Percentiles rank a stretch among this genome's conserved stretches.
Conservation (phyloP, 2,329 filamentous ascomycete genomes). For the Fusarium redolens region DNA sequence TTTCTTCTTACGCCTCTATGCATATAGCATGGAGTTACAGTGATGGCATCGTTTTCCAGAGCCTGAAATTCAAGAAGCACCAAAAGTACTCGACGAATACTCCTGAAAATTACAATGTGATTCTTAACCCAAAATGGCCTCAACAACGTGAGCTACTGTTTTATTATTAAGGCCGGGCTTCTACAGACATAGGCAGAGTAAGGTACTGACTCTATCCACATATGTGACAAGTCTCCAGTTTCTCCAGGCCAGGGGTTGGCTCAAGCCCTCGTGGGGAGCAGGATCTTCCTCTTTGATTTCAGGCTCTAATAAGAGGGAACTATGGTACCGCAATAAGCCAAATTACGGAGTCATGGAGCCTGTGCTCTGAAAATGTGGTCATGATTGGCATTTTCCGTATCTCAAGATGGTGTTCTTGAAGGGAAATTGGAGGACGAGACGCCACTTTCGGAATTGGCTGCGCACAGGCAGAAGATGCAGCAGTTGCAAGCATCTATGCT, state of each 20-base stretch:
- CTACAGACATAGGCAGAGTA: not conserved
- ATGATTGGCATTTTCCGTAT: not conserved
- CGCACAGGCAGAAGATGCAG: conserved; percentile 1
- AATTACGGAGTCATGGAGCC: not conserved
- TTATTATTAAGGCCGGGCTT: not conserved
- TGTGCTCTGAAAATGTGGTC: not conserved
- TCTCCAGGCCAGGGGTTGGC: conserved; percentile 1
- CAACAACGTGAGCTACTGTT: not conserved
- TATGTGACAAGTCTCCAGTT: conserved; percentile 14
- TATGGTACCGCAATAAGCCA: not conserved
- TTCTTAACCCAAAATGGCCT: not conserved
- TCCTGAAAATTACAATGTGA: not conserved
- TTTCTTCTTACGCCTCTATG: not conserved
- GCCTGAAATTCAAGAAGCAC: conserved; percentile 14
- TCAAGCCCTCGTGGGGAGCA: not conserved
- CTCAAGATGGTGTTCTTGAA: conserved; percentile 6
- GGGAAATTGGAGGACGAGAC: conserved; percentile 19
- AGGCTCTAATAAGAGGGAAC: not conserved
- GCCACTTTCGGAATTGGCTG: conserved; percentile 14
- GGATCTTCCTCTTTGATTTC: not conserved
- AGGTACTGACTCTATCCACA: not conserved
- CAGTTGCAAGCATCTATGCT: not conserved
- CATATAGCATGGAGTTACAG: conserved; percentile 9
- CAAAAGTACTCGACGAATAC: not conserved
- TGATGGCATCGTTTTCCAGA: conserved; percentile 9